Conservation (phyloP, 2,329 filamentous ascomycete genomes). For the Microsporum ferrugineum region DNA sequence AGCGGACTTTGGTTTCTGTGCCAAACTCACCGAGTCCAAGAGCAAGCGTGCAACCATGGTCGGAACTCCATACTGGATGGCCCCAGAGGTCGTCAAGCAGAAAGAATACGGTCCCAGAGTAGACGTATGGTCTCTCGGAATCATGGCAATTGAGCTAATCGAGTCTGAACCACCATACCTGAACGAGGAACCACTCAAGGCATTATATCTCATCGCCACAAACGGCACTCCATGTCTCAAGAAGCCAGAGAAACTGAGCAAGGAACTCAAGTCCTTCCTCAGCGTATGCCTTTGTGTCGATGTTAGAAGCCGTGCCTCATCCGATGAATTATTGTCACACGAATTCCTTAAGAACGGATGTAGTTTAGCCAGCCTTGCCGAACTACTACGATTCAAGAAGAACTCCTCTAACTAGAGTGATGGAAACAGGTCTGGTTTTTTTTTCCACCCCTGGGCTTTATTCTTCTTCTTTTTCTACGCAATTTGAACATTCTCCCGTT, state of each 20-base stretch:
- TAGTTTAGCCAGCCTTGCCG: conserved; percentile 66
- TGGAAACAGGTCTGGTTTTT: neutral
- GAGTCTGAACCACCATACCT: conserved; percentile 96
- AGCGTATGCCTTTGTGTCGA: conserved; percentile 94
- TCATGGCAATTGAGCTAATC: conserved; percentile 99
- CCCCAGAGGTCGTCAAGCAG: conserved; percentile 96
- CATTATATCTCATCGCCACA: conserved; percentile 91
- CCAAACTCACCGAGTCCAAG: conserved; percentile 93
- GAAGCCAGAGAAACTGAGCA: conserved; percentile 95
- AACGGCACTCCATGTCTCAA: conserved; percentile 94
- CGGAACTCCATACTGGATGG: conserved; percentile 99
- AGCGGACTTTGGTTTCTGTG: conserved; percentile 99
- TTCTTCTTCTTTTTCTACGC: conserved; percentile 1
- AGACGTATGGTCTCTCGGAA: conserved; percentile 96
- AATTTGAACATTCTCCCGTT: conserved; percentile 2
- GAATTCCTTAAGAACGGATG: conserved; percentile 93
- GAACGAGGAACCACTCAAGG: conserved; percentile 95
- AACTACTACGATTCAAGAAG: conserved; percentile 62
- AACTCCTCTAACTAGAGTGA: conserved; percentile 26
- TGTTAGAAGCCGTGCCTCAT: conserved; percentile 85
- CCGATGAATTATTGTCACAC: conserved; percentile 76
- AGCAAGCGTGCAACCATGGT: conserved; percentile 98
- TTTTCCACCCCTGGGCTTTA: neutral
- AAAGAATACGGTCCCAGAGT: conserved; percentile 98
- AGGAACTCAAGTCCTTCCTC: conserved; percentile 94